Evolutionary conservation across 148 eudicot genomes (phyloP).

Genomic region (Linanthus parryae): DNA sequence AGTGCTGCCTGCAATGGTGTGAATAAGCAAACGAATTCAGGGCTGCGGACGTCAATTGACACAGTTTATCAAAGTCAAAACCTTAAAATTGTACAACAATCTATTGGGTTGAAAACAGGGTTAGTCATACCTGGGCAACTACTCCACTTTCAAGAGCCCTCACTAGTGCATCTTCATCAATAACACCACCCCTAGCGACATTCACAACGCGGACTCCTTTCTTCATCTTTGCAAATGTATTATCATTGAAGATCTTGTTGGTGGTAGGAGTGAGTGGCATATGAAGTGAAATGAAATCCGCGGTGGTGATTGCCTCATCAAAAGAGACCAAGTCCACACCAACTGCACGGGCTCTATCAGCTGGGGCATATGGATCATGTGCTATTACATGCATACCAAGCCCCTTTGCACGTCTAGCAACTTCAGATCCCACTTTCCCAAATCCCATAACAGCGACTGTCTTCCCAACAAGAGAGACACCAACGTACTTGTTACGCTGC

Average conservation of each 20-base stretch:
- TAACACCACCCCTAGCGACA: slow-evolving; percentile 93
- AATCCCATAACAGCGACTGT: slow-evolving; percentile 85
- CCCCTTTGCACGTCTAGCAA: slow-evolving; percentile 89
- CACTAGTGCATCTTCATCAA: slow-evolving; percentile 88
- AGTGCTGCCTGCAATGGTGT: slow-evolving; percentile 60
- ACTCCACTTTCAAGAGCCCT: slow-evolving; percentile 77
- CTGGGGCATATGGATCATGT: slow-evolving; percentile 91
- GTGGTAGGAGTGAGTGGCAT: slow-evolving; percentile 93
- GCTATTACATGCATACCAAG: slow-evolving; percentile 88
- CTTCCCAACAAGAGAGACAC: slow-evolving; percentile 87
- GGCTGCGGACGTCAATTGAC: not conserved
- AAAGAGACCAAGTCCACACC: slow-evolving; percentile 88
- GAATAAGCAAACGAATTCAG: not conserved
- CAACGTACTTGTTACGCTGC: slow-evolving; percentile 73
- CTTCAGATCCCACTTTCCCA: slow-evolving; percentile 92
- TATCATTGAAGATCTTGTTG: slow-evolving; percentile 63
- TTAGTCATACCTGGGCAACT: slow-evolving; percentile 63
- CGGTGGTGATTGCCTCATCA: slow-evolving; percentile 65
- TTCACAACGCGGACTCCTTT: slow-evolving; percentile 76
- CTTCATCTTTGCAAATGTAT: slow-evolving; percentile 80
- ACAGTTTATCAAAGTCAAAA: not conserved
- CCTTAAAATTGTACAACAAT: not conserved
- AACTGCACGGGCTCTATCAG: slow-evolving; percentile 78
- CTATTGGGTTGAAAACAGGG: not conserved
- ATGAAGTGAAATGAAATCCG: slow-evolving; percentile 81